Base-by-base conservation (phyloP, 192 early-diverging fungal genomes). In the Coemansia nantahalensis region DNA sequence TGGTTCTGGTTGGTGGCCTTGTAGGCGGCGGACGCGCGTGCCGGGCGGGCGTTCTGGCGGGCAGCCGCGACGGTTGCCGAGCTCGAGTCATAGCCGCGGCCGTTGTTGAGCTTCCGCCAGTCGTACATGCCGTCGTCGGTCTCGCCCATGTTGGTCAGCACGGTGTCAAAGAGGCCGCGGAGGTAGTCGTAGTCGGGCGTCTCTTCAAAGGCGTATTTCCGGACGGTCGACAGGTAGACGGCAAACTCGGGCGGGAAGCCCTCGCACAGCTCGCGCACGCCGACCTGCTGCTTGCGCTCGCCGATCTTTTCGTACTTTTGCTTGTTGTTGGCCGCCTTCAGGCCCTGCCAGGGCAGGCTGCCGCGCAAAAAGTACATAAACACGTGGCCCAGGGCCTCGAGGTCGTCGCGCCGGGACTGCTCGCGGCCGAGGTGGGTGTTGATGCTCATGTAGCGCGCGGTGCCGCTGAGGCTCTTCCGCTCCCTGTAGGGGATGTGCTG, bases 261-360 rank as follows among this genome's bases (percentile, higher is more conserved):
- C 28, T 92, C 88, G 52, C 92, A 93, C 21, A 98, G 80, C 54
- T 97, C 95, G 56, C 87, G 85, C 59, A 97, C 83, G 17, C 80
- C 79, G 0, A 90, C 90, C 33, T 83, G 83, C 60, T 94, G 95
- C 75, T 98, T 98, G 82, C 93, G 93, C 74, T 98, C 94, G 34
- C 95, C 95, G 72, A 98, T 98, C 68, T 95, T 93, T 67, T 98
- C 95, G 70, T 98, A 98, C 59, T 98, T 98, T 83, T 98, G 94
- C 66, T 96, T 94, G 82, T 98, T 98, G 51, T 92, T 95, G 15
- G 87, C 90, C 1, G 95, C 95, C 78, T 95, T 97, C 18, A 98
- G 72, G 5, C 95, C 95, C 76, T 98, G 95, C 95, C 95, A 98
- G 13, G 95, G 95, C 41, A 98, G 77, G 18, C 82, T 82, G 19